These are phyloP conservation scores for Musa schizocarpa DNA, from an alignment of 176 grass and related monocot genomes.

Conservation along the genomic window DNA sequence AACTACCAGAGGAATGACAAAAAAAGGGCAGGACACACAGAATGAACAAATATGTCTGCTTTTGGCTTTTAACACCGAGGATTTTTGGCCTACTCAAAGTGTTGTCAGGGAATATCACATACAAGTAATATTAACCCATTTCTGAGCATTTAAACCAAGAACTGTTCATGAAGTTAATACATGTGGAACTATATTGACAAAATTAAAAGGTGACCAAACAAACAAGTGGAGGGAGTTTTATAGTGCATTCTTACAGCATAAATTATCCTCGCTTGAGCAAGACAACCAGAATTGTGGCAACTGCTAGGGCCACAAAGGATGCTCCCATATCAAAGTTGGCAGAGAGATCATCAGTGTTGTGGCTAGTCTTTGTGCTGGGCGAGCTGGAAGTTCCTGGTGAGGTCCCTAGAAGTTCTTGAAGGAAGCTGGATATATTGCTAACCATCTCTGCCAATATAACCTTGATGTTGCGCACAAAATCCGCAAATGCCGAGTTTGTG, in stretches of 20 bases:
- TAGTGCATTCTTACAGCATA: background rate
- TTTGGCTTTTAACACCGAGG: too few relatives aligned
- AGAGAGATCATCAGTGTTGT: conserved; percentile 1
- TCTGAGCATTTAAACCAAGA: too few relatives aligned
- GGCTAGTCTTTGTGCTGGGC: background rate
- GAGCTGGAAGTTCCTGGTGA: background rate
- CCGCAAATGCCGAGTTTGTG: conserved; percentile 26
- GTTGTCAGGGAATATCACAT: too few relatives aligned
- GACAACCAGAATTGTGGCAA: conserved; percentile 54
- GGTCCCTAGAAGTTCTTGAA: conserved; percentile 51
- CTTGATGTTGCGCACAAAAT: conserved; percentile 49
- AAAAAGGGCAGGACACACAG: too few relatives aligned
- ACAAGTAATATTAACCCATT: too few relatives aligned
- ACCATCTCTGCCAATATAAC: conserved; percentile 38
- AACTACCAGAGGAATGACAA: too few relatives aligned
- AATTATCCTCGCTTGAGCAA: conserved; percentile 56
- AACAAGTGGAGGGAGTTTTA: too few relatives aligned
- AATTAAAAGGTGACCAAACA: too few relatives aligned
- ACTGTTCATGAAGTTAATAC: too few relatives aligned
- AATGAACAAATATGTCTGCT: too few relatives aligned
- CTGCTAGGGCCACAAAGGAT: conserved; percentile 43
- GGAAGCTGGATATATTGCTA: conserved; percentile 38
- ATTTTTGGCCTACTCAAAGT: too few relatives aligned
- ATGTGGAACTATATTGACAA: too few relatives aligned
- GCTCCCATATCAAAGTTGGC: conserved; percentile 22